phyloP scores from a whole-genome alignment of 2,329 filamentous ascomycete genomes.

The Daldinia eschscholtzii region DNA sequence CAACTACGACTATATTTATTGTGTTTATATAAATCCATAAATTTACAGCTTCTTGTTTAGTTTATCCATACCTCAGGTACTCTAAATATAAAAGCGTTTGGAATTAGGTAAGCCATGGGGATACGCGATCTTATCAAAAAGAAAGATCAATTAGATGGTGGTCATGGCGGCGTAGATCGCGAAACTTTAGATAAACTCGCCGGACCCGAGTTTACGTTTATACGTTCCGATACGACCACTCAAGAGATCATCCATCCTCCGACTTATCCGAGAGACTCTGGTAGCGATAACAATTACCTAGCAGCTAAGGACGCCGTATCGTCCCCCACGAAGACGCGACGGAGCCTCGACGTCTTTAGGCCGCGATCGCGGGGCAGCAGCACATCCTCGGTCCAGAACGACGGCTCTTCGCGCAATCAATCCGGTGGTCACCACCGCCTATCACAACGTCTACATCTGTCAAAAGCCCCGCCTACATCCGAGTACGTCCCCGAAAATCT shows the following conservation, averaged over 20 bases:
- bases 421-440: slow-evolving; percentile 61
- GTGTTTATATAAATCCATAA: background rate
- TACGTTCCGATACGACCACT: slow-evolving; percentile 84
- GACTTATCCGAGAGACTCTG: slow-evolving; percentile 44
- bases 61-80: too few species aligned
- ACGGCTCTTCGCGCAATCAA: slow-evolving; percentile 51
- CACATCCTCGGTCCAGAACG: slow-evolving; percentile 58
- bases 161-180: slow-evolving; percentile 53
- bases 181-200: slow-evolving; percentile 55
- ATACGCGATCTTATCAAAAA: slow-evolving; percentile 67
- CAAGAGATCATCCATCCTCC: slow-evolving; percentile 84
- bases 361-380: slow-evolving; percentile 65
- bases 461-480: slow-evolving; percentile 69
- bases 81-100: too few species aligned
- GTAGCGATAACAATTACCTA: slow-evolving; percentile 48
- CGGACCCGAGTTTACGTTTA: slow-evolving; percentile 81
- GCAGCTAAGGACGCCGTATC: slow-evolving; percentile 44
- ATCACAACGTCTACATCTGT: slow-evolving; percentile 78
- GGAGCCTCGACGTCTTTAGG: slow-evolving; percentile 62
- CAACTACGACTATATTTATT: background rate
- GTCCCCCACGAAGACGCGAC: slow-evolving; percentile 53
- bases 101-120: slow-evolving; percentile 56
- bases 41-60: background rate
- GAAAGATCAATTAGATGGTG: slow-evolving; percentile 61
- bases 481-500: slow-evolving; percentile 83